Evolutionary conservation across 495 filamentous ascomycete genomes (phyloP), one percentile per base, ranked within the genome.

Genomic region (Trichocladium antarcticum): DNA sequence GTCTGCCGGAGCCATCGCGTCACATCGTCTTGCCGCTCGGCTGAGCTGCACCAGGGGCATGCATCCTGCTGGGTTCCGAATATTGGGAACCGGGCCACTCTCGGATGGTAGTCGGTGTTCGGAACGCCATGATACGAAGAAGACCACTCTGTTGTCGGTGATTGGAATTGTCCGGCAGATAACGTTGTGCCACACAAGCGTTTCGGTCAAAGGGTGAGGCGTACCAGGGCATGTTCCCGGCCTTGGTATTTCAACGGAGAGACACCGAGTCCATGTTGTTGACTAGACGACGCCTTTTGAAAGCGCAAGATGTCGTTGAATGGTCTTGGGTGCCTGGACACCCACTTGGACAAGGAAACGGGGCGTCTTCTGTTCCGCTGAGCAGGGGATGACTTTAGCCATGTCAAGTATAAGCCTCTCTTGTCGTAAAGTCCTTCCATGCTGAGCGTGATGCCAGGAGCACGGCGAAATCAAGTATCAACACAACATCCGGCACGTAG

Each of bases 401-500:
- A 28, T 24, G 19, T 4, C 3, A n/a, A 44, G 31, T 20, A 32
- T 42, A 47, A 51, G 50, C 32, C 12, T 39, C 34, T 14, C 37
- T 38, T 16, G 22, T 20, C 12, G 19, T 20, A 11, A 27, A n/a
- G n/a, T 1, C 11, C 36, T n/a, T 40, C 1, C 29, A 1, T 14
- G 24, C 14, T 5, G 8, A 16, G 8, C 5, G 27, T 15, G 32
- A 20, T 2, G 9, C 11, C 14, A n/a, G 10, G 29, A n/a, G 15
- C n/a, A n/a, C n/a, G 29, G 47, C 38, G 24, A 31, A 43, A 49
- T n/a, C 20, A 43, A 48, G 16, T 17, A 47, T 53, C 42, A 49
- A 35, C 41, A 54, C 52, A 46, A 41, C 28, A 29, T 42, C 37
- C 17, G 17, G 28, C 38, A 42, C 24, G 21, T 16, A 9, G 14